Percentiles rank a stretch among this genome's conserved stretches.
These are phyloP conservation scores for Boletus sp. DNA, from an alignment of 768 basidiomycete genomes.

Conservation along the genomic window DNA sequence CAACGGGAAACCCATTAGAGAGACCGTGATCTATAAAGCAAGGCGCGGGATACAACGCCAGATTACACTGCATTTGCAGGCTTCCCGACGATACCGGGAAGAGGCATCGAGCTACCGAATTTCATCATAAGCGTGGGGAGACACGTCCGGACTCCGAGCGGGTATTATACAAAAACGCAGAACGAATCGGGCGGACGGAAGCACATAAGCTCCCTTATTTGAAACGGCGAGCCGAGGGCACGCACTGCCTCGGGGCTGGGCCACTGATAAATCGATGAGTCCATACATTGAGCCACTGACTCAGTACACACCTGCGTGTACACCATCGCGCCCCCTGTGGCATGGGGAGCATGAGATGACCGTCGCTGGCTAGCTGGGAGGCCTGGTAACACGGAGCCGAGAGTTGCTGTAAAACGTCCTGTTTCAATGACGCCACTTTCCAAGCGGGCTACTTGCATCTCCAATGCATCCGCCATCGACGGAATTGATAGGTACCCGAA, in stretches of 20 bases:
- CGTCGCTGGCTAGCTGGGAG: not conserved
- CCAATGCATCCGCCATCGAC: conserved; percentile 27
- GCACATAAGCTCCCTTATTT: conserved; percentile 2
- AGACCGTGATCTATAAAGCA: conserved; percentile 26
- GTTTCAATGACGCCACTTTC: conserved; percentile 2
- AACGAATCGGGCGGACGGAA: conserved; percentile 8
- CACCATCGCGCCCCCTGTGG: not conserved
- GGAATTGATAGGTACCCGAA: conserved; percentile 18
- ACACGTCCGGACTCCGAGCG: conserved; percentile 4
- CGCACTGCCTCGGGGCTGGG: conserved; percentile 3
- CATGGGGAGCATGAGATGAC: not conserved
- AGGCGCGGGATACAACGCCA: conserved; percentile 14
- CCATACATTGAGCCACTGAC: not conserved
- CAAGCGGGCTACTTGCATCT: conserved; percentile 10
- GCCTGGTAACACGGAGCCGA: not conserved
- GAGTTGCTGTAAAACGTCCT: not conserved
- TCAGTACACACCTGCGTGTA: not conserved
- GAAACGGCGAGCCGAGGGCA: not conserved
- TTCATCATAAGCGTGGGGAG: conserved; percentile 5
- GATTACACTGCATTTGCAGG: conserved; percentile 21
- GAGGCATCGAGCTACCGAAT: conserved; percentile 15
- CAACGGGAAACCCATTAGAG: conserved; percentile 1
- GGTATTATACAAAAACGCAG: conserved; percentile 10
- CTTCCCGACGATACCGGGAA: conserved; percentile 27
- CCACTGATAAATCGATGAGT: not conserved